Evolutionary conservation across 192 early-diverging fungal species (phyloP).

Genomic region (Coemansia reversa): DNA sequence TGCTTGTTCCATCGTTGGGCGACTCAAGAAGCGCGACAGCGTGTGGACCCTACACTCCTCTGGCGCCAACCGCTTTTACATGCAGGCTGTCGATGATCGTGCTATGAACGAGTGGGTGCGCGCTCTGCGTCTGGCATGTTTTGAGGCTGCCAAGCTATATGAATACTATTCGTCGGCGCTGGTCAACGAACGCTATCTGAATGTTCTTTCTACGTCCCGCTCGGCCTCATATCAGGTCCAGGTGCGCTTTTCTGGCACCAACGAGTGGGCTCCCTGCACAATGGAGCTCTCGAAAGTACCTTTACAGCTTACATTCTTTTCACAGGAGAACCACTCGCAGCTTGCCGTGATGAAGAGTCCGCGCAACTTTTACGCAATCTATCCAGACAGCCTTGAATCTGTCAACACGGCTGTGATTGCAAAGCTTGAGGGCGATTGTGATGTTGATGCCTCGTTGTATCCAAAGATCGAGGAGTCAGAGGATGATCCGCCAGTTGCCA

Average conservation of each 20-base stretch:
- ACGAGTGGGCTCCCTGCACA: slow-evolving; percentile 57
- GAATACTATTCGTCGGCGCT: slow-evolving; percentile 69
- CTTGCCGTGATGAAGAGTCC: slow-evolving; percentile 35
- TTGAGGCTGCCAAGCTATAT: slow-evolving; percentile 70
- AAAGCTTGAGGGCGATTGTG: slow-evolving; percentile 58
- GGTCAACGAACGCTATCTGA: slow-evolving; percentile 41
- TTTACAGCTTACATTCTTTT: slow-evolving; percentile 28
- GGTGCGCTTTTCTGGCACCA: slow-evolving; percentile 51
- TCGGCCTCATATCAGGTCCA: slow-evolving; percentile 37
- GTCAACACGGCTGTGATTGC: slow-evolving; percentile 54
- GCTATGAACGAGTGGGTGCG: slow-evolving; percentile 68
- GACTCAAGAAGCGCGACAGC: slow-evolving; percentile 56
- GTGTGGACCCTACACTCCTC: slow-evolving; percentile 68
- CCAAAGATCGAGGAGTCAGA: slow-evolving; percentile 47
- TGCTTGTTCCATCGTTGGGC: slow-evolving; percentile 59
- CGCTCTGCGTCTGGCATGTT: slow-evolving; percentile 71
- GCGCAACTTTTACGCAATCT: slow-evolving; percentile 52
- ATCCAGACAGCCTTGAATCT: slow-evolving; percentile 53
- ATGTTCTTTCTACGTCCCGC: slow-evolving; percentile 22
- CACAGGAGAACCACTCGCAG: slow-evolving; percentile 31
- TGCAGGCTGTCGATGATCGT: slow-evolving; percentile 59
- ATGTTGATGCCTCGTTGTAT: slow-evolving; percentile 49
- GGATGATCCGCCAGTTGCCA: slow-evolving; percentile 29
- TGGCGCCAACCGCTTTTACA: slow-evolving; percentile 68
- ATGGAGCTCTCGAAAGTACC: slow-evolving; percentile 33